A percentile compares a stretch with the other conserved stretches of the same genome.
Evolutionary conservation across 306 rosid genomes (phyloP).

Genomic region (Comarum palustre): DNA sequence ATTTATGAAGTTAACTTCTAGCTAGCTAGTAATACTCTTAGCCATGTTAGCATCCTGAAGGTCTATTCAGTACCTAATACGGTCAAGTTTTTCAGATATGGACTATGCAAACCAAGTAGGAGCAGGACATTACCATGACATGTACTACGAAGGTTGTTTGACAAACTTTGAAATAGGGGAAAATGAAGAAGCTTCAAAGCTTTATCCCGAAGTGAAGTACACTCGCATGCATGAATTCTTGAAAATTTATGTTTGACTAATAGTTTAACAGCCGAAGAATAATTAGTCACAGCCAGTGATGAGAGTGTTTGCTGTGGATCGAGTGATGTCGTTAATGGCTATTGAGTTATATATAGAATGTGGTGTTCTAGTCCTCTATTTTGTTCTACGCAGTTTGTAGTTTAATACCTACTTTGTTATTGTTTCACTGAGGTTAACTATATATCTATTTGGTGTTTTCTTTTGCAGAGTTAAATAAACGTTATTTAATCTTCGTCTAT

Average conservation of each 20-base stretch:
- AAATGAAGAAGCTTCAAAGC: conserved; percentile 46
- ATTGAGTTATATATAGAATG: too few species aligned
- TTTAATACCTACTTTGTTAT: too few species aligned
- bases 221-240: conserved; percentile 35
- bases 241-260: neutral
- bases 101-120: conserved; percentile 52
- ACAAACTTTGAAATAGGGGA: conserved; percentile 58
- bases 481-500: too few species aligned
- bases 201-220: conserved; percentile 53
- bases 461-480: too few species aligned
- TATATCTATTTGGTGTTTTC: too few species aligned
- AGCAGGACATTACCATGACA: conserved; percentile 52
- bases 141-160: conserved; percentile 59
- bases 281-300: neutral
- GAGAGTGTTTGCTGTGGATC: neutral
- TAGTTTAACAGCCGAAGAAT: neutral
- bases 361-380: too few species aligned
- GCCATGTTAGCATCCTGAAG: neutral
- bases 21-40: neutral
- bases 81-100: conserved; percentile 15
- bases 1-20: neutral
- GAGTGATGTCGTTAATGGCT: neutral
- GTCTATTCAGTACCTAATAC: neutral
- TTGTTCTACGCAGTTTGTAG: neutral
- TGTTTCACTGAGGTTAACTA: too few species aligned